Evolutionary conservation across 2,329 filamentous ascomycete species (phyloP), one percentile per base, ranked within the genome.

Genomic region (Fonsecaea monophora): DNA sequence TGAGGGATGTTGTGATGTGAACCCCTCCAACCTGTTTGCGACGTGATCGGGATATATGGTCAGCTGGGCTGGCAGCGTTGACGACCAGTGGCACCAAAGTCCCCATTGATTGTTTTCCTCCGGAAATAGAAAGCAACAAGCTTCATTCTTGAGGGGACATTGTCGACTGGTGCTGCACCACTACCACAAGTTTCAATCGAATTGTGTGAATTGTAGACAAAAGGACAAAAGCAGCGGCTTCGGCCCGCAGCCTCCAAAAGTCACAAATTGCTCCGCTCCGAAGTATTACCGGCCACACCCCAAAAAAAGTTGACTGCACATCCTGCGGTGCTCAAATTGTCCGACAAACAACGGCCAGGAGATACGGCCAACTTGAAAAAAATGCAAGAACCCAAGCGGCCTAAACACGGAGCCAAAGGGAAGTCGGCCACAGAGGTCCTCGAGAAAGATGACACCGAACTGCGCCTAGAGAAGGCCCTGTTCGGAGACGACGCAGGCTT

Each of bases 401-500:
- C 54, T 13, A 58, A 35, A 9, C 53, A 30, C 9, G 53, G 21
- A 18, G 40, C 13, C 25, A 34, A 56, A 12, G 32, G 25, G 6
- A 18, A 37, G 1, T n/a, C 21, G 5, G 53, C 35, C 6, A 55
- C 56, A 5, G 75, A 76, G 2, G 72, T 78, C 12, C 74, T 82
- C 62, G 89, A 91, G 59, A 95, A 94, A 76, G 92, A 96, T 76
- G 89, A 88, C 13, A 89, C 91, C 60, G 94, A 97, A 77, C 88
- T 90, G 75, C 92, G 94, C 76, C 87, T 97, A 35, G 94, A 97
- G 81, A 87, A 89, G 71, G 82, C 97, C 69, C 91, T 99, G 3
- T 91, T 99, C 69, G 95, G 95, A 63, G 91, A 96, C 79, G 88
- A 90, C 55, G 86, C 87, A n/a, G 91, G 89, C 38, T 98, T 98